Evolutionary conservation across 2,329 filamentous ascomycete species (phyloP).

Genomic region (Trichothecium roseum): DNA sequence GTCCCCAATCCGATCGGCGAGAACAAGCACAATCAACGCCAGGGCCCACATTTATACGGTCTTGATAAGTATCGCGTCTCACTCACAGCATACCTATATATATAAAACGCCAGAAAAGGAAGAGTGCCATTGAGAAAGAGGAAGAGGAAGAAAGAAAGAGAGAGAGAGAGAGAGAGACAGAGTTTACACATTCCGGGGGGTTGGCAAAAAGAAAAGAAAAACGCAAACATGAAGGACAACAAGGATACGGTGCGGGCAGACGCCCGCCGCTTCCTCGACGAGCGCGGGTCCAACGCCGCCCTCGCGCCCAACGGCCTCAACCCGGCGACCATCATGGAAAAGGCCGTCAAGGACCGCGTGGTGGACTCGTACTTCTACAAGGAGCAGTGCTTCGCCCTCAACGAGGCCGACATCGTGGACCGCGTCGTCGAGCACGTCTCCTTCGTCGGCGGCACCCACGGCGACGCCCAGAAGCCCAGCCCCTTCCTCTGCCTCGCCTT

Average conservation of each 20-base stretch:
- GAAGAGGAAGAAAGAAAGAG: too few relatives aligned
- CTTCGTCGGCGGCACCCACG: slow-evolving; percentile 83
- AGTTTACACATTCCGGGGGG: too few relatives aligned
- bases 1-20: too few relatives aligned
- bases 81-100: too few relatives aligned
- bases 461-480: slow-evolving; percentile 73
- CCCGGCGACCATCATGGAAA: slow-evolving; percentile 91
- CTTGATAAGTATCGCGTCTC: too few relatives aligned
- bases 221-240: too few relatives aligned
- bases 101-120: too few relatives aligned
- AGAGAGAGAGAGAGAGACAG: too few relatives aligned
- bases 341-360: slow-evolving; percentile 90
- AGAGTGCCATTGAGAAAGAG: too few relatives aligned
- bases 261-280: slow-evolving; percentile 74
- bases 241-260: slow-evolving; percentile 60
- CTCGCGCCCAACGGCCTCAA: slow-evolving; percentile 82
- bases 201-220: too few relatives aligned
- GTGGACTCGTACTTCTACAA: slow-evolving; percentile 96
- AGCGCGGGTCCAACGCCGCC: slow-evolving; percentile 68
- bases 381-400: slow-evolving; percentile 94
- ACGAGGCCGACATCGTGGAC: slow-evolving; percentile 73
- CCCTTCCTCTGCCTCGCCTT: slow-evolving; percentile 92
- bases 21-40: too few relatives aligned
- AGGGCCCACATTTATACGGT: too few relatives aligned
- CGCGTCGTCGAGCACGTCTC: slow-evolving; percentile 74